Evolutionary conservation across 768 basidiomycete genomes (phyloP).

Genomic region (Goffeauzyma gilvescens): DNA sequence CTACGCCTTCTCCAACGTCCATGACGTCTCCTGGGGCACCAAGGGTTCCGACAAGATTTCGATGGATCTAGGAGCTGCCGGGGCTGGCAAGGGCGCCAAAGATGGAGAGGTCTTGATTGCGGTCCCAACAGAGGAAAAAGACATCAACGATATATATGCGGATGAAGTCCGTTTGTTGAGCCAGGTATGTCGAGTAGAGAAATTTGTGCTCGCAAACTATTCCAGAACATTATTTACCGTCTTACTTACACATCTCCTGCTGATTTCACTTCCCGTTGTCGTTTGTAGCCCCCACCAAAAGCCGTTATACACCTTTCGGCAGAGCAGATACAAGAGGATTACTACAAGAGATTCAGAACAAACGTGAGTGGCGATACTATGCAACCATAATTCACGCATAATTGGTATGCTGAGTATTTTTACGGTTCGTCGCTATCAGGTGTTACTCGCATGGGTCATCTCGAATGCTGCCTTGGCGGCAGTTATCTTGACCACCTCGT

Average conservation of each 20-base stretch:
- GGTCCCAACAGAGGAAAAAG: constrained; percentile 69
- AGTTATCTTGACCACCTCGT: constrained; percentile 43
- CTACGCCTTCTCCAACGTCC: constrained; percentile 37
- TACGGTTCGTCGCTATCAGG: constrained; percentile 31
- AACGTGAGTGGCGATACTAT: constrained; percentile 39
- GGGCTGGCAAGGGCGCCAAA: constrained; percentile 37
- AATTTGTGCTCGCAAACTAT: too few species aligned
- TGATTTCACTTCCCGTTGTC: too few species aligned
- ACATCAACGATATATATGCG: constrained; percentile 48
- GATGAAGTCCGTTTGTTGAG: constrained; percentile 68
- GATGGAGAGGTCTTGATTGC: constrained; percentile 71
- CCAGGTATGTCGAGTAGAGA: too few species aligned
- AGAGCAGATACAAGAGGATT: constrained; percentile 31
- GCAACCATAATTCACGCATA: too few species aligned
- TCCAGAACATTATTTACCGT: too few species aligned
- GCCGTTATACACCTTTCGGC: too few species aligned
- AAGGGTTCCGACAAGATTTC: constrained; percentile 78
- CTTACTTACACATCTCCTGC: too few species aligned
- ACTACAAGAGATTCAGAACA: constrained; percentile 52
- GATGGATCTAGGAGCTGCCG: constrained; percentile 70
- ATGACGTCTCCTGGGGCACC: constrained; percentile 63
- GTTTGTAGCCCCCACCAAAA: constrained; percentile 37
- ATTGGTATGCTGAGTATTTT: constrained; percentile 28
- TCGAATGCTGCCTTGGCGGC: constrained; percentile 61
- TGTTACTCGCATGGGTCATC: constrained; percentile 72